Evolutionary conservation across 2,329 filamentous ascomycete species (phyloP).

Genomic region (Alternaria triticina): DNA sequence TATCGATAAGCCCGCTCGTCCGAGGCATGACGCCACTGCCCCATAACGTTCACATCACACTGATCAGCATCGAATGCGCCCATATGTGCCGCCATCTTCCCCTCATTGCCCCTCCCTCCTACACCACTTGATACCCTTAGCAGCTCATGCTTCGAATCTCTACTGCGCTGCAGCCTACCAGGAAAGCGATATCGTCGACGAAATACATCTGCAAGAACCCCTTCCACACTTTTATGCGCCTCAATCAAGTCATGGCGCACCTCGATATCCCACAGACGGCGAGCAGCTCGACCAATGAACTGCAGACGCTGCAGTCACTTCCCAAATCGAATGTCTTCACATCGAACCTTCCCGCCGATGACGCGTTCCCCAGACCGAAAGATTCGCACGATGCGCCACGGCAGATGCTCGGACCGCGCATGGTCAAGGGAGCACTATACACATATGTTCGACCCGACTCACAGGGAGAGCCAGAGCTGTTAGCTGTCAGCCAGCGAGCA

Average conservation of each 20-base stretch:
- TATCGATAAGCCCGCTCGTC: constrained; percentile 25
- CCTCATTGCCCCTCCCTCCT: neutral
- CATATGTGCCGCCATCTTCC: constrained; percentile 17
- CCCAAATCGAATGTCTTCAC: constrained; percentile 72
- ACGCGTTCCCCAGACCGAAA: constrained; percentile 78
- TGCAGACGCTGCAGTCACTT: constrained; percentile 57
- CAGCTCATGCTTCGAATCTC: constrained; percentile 27
- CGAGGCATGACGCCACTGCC: constrained; percentile 33
- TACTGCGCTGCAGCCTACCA: constrained; percentile 9
- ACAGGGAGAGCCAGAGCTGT: constrained; percentile 74
- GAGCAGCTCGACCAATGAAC: constrained; percentile 11
- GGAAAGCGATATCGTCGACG: constrained; percentile 1
- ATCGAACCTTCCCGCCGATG: constrained; percentile 74
- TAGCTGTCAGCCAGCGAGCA: constrained; percentile 80
- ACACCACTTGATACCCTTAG: neutral
- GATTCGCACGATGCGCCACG: constrained; percentile 82
- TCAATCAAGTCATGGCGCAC: constrained; percentile 55
- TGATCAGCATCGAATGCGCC: neutral
- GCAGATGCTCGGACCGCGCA: constrained; percentile 75
- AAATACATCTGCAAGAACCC: constrained; percentile 9
- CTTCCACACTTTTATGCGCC: constrained; percentile 36
- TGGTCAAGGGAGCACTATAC: constrained; percentile 85
- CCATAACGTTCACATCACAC: constrained; percentile 25
- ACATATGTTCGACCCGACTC: constrained; percentile 87
- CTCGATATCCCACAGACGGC: constrained; percentile 41